Base-by-base conservation (phyloP, 257 asterid genomes). In the Verbena officinalis region DNA sequence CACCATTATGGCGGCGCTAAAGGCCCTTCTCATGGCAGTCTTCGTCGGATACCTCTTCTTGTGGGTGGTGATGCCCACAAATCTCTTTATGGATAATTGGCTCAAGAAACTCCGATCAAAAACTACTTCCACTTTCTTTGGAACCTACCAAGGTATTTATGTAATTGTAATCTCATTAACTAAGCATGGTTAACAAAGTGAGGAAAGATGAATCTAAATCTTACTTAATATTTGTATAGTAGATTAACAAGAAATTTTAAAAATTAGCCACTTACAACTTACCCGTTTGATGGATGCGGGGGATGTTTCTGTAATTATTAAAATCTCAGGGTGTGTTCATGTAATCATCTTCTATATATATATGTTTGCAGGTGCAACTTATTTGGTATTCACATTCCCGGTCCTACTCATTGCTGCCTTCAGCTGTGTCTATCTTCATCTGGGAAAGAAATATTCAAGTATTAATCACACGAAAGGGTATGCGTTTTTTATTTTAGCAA, bases 371-470 rank as follows among this genome's bases (percentile, higher is more conserved):
- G 97, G 96, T 58, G 77, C 82, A 50, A 71, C 65, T 39, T 55
- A 66, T 31, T 61, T 92, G 78, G 24, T 77, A 13, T 89, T 48
- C 76, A 67, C 87, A 9, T 73, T 75, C 43, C 99, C 99, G 39
- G 55, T 87, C 22, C 65, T 90, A 24, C 66, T 87, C 12, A 73
- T 90, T 69, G 95, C 99, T 17, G 83, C 34, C 30, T 65, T 87
- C 81, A 93, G 92, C 15, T 86, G 95, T 55, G 74, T 90, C 50
- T 86, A 85, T 59, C 86, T 93, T 21, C 99, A 90, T 68, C 55
- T 86, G 7, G 80, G 78, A 10, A 78, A 73, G 68, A 86, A 72
- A 61, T n/a, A n/a, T n/a, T 66, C 73, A 34, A 71, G 9, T 11
- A 14, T 30, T 53, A 69, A 55, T 53, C 55, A 64, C 19, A 36